A percentile compares a stretch with the other conserved stretches of the same genome.
phyloP scores from a whole-genome alignment of 495 filamentous ascomycete genomes.

The Saxophila tyrrhenica region DNA sequence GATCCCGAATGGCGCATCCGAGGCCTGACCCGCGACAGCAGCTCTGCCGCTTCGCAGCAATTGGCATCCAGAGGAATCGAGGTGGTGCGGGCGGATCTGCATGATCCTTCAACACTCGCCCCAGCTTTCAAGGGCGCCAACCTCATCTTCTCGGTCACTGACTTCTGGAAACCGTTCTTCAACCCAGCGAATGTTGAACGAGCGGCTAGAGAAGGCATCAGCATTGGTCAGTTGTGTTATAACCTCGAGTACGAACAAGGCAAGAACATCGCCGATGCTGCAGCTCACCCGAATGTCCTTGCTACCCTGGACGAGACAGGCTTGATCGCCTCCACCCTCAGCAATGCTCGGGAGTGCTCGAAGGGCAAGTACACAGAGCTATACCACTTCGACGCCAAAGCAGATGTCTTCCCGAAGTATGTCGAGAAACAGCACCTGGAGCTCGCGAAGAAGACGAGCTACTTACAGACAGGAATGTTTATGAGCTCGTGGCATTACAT shows the following conservation, averaged over 20 bases:
- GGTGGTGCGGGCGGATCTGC: constrained; percentile 22
- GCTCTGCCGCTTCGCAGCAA: constrained; percentile 14
- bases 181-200: constrained; percentile 14
- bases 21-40: constrained; percentile 27
- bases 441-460: constrained; percentile 23
- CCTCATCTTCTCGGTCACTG: constrained; percentile 13
- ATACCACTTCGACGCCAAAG: constrained; percentile 16
- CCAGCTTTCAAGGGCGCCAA: constrained; percentile 10
- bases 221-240: constrained; percentile 18
- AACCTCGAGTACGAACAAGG: constrained; percentile 38
- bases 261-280: constrained; percentile 40
- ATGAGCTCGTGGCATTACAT: constrained; percentile 17
- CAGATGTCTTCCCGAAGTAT: constrained; percentile 15
- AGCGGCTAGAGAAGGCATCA: neutral
- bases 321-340: constrained; percentile 21
- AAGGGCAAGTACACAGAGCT: constrained; percentile 14
- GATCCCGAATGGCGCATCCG: constrained; percentile 22
- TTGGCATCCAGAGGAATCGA: constrained; percentile 25
- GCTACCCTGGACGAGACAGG: constrained; percentile 11
- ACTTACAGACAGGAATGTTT: constrained; percentile 38
- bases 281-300: constrained; percentile 23
- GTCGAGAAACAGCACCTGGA: neutral
- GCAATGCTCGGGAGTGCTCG: constrained; percentile 18
- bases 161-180: constrained; percentile 29
- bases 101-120: constrained; percentile 1